These are phyloP conservation scores for Chenopodium album DNA, from an alignment of 148 eudicot species.

Conservation along the genomic window DNA sequence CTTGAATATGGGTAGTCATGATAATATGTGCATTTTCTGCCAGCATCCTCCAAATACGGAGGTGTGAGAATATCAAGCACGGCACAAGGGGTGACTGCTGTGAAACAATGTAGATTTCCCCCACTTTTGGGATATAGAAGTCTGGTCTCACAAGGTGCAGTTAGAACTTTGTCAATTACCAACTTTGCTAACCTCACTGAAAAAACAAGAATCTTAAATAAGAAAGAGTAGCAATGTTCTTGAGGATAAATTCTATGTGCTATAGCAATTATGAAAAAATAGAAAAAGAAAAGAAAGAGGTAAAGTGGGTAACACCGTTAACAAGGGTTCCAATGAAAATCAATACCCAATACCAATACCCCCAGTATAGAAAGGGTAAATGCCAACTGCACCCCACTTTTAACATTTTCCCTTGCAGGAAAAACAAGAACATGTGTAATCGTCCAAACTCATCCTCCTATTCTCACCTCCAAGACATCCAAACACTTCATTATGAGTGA, in stretches of 20 bases:
- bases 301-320: neutral
- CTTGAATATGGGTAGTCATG: slow-evolving; percentile 81
- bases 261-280: neutral
- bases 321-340: neutral
- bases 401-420: neutral
- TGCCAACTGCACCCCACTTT: neutral
- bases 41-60: slow-evolving; percentile 72
- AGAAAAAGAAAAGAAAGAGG: neutral
- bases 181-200: slow-evolving; percentile 90
- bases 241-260: neutral
- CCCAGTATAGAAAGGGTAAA: too few relatives aligned
- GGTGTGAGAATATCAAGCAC: slow-evolving; percentile 92
- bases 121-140: slow-evolving; percentile 76
- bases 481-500: neutral
- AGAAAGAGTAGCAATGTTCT: neutral
- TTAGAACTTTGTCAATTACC: slow-evolving; percentile 67
- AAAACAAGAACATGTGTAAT: neutral
- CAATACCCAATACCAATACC: neutral
- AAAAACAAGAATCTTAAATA: slow-evolving; percentile 6
- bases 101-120: slow-evolving; percentile 90
- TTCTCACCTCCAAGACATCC: neutral
- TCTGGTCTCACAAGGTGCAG: slow-evolving; percentile 77
- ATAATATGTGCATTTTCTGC: slow-evolving; percentile 91
- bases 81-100: slow-evolving; percentile 89
- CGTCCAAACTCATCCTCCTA: neutral